Conservation (phyloP, 352 stramenopile species). For the Globisporangium carolinianum region DNA sequence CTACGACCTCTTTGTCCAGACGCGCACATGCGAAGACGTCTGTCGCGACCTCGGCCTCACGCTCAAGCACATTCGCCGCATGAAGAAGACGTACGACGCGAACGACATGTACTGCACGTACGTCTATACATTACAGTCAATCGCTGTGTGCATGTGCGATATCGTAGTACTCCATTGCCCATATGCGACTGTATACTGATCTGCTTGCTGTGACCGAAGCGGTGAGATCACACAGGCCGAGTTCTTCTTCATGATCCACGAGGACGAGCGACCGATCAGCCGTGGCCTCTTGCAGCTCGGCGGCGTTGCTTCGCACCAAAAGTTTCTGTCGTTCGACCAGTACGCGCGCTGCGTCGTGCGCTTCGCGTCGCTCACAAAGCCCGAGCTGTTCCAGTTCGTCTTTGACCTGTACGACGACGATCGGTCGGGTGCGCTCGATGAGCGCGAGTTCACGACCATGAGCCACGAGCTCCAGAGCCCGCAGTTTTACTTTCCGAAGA, state of each 20-base stretch:
- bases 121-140: constrained; percentile 7
- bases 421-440: constrained; percentile 45
- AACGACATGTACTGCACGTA: constrained; percentile 79
- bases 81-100: constrained; percentile 64
- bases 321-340: constrained; percentile 62
- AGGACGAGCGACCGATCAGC: constrained; percentile 45
- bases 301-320: constrained; percentile 28
- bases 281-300: constrained; percentile 44
- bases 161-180: too few relatives aligned
- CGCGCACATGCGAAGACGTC: constrained; percentile 38
- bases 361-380: constrained; percentile 55
- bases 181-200: too few relatives aligned
- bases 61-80: constrained; percentile 45
- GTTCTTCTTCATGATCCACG: constrained; percentile 70
- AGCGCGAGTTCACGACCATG: constrained; percentile 55
- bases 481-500: constrained; percentile 59
- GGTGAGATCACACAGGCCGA: constrained; percentile 68
- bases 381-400: constrained; percentile 60
- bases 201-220: constrained; percentile 11
- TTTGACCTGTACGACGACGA: constrained; percentile 71
- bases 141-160: too few relatives aligned
- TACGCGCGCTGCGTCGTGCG: constrained; percentile 48
- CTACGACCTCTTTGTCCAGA: constrained; percentile 54
- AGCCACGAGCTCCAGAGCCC: constrained; percentile 58
- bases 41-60: constrained; percentile 43